phyloP scores from a whole-genome alignment of 768 basidiomycete species.

The Kondoa malvinella region DNA sequence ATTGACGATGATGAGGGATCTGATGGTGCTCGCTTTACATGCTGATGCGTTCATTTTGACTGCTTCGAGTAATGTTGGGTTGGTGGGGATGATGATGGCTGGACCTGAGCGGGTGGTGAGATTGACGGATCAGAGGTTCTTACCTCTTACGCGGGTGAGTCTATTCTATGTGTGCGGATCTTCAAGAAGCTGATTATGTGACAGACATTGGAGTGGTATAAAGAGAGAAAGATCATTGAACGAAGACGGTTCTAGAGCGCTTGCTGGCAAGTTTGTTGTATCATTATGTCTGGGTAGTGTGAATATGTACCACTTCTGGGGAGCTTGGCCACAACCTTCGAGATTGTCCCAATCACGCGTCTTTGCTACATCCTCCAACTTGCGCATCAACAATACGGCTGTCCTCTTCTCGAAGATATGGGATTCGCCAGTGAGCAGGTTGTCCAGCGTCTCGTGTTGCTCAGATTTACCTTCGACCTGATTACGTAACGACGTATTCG shows the following conservation, averaged over 20 bases:
- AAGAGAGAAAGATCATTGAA: not conserved
- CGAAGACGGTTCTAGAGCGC: not conserved
- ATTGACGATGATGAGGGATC: not conserved
- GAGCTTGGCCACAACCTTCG: too few species aligned
- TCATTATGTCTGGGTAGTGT: not conserved
- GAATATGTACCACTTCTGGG: too few species aligned
- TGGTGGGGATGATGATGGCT: not conserved
- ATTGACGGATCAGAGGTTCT: not conserved
- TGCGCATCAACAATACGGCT: not conserved
- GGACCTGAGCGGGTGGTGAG: not conserved
- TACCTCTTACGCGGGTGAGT: not conserved
- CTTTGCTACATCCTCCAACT: not conserved
- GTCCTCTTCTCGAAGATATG: not conserved
- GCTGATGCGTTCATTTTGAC: constrained; percentile 7
- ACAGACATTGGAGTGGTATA: not conserved
- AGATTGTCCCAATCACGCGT: not conserved
- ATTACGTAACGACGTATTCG: not conserved
- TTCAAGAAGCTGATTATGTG: not conserved
- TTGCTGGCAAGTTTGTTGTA: not conserved
- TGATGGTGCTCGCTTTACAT: constrained; percentile 2
- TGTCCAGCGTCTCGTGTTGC: not conserved
- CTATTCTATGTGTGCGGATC: not conserved
- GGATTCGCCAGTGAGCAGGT: not conserved
- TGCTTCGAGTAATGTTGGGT: not conserved
- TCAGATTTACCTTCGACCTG: not conserved